Conservation (phyloP, 2,329 filamentous ascomycete genomes). For the Thielaviopsis populi region DNA sequence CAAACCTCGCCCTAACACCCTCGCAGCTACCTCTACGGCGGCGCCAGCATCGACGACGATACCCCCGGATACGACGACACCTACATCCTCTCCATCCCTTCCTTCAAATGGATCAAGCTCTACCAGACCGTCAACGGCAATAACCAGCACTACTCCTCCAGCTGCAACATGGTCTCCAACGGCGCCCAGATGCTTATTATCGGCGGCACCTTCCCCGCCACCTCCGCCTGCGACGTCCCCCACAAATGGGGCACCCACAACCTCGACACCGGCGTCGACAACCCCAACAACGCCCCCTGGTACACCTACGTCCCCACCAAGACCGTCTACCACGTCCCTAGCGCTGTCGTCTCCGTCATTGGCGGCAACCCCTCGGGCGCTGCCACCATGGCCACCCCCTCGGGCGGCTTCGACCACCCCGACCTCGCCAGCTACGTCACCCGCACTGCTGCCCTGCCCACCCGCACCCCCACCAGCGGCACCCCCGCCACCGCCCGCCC, state of each 20-base stretch:
- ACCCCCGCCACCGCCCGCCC: conserved; percentile 19
- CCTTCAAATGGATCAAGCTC: conserved; percentile 48
- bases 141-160: conserved; percentile 37
- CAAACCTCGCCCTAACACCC: conserved; percentile 3
- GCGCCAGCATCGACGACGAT: conserved; percentile 33
- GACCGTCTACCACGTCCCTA: conserved; percentile 39
- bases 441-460: conserved; percentile 31
- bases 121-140: conserved; percentile 29
- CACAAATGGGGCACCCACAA: conserved; percentile 41
- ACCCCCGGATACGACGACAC: conserved; percentile 42
- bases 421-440: conserved; percentile 41
- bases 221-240: conserved; percentile 36
- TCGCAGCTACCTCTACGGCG: conserved; percentile 45
- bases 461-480: conserved; percentile 36
- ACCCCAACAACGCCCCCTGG: conserved; percentile 34
- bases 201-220: conserved; percentile 41
- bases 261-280: conserved; percentile 37
- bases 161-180: conserved; percentile 40
- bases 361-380: conserved; percentile 37
- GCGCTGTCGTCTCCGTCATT: conserved; percentile 33
- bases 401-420: conserved; percentile 32
- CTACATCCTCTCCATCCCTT: conserved; percentile 46
- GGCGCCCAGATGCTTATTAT: conserved; percentile 47
- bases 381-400: conserved; percentile 37
- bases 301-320: conserved; percentile 35